A percentile compares a stretch with the other conserved stretches of the same genome.
phyloP scores from a whole-genome alignment of 2,329 filamentous ascomycete genomes.

The Thermoascus crustaceus region DNA sequence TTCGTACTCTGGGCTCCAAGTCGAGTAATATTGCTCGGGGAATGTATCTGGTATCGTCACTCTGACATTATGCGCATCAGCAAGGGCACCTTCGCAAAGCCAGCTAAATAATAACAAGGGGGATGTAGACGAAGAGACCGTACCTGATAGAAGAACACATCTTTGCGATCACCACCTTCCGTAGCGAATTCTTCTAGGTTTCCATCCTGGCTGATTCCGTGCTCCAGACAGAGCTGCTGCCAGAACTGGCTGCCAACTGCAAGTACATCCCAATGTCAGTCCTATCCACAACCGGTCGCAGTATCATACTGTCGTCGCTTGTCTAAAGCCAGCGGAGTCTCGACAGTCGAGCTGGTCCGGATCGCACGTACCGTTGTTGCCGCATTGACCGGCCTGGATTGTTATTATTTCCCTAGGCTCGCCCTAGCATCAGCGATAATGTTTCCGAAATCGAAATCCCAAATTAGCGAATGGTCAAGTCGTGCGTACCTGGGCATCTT shows the following conservation, averaged over 20 bases:
- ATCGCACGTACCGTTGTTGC: conserved; percentile 82
- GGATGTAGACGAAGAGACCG: conserved; percentile 2
- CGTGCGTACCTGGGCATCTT: conserved; percentile 36
- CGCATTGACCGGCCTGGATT: conserved; percentile 96
- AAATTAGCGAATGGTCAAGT: no score
- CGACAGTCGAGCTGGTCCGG: conserved; percentile 11
- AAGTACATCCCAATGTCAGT: conserved; percentile 22
- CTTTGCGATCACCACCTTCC: conserved; percentile 93
- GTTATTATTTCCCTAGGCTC: conserved; percentile 99
- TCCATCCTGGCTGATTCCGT: conserved; percentile 94
- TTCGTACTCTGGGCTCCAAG: conserved; percentile 72
- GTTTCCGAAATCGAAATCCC: no score
- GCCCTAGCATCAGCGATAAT: no score
- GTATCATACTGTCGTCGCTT: conserved; percentile 10
- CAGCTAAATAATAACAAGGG: not conserved
- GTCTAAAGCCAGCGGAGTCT: not conserved
- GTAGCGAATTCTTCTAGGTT: conserved; percentile 97
- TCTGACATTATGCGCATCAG: conserved; percentile 43
- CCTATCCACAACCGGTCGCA: not conserved
- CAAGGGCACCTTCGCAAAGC: not conserved
- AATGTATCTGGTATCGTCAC: conserved; percentile 97
- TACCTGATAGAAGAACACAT: conserved; percentile 94
- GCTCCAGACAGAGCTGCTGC: conserved; percentile 96
- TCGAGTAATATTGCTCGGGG: conserved; percentile 92
- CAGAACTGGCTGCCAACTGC: conserved; percentile 95